Percentiles rank a stretch among this genome's conserved stretches.
Conservation (phyloP, 352 stramenopile genomes). For the Phytophthora idaei region DNA sequence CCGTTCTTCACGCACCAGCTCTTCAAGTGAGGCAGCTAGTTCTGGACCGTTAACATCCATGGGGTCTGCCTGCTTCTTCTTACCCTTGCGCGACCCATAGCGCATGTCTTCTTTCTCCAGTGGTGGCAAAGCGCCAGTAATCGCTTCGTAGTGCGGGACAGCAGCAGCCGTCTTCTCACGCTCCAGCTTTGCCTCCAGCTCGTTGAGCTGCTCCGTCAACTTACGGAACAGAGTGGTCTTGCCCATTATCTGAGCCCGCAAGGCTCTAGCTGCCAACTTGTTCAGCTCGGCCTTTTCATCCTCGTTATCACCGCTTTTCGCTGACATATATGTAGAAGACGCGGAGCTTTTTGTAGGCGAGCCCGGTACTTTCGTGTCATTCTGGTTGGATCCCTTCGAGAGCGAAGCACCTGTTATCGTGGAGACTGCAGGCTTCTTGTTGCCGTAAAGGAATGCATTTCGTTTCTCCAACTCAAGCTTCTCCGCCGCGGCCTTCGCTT, state of each 20-base stretch:
- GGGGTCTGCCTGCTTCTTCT: conserved; percentile 49
- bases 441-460: conserved; percentile 72
- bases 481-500: conserved; percentile 39
- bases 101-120: conserved; percentile 75
- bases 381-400: neutral
- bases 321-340: neutral
- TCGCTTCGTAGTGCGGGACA: conserved; percentile 67
- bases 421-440: conserved; percentile 8
- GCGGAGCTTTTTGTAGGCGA: conserved; percentile 12
- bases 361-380: neutral
- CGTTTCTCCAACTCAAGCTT: conserved; percentile 50
- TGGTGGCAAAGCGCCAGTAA: conserved; percentile 61
- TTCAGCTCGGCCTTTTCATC: conserved; percentile 66
- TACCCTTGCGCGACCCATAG: conserved; percentile 62
- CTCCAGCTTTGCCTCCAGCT: conserved; percentile 72
- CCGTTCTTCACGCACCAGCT: conserved; percentile 81
- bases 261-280: conserved; percentile 76
- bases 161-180: conserved; percentile 41
- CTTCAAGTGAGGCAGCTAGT: conserved; percentile 56
- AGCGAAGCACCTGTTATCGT: neutral
- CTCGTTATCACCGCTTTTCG: conserved; percentile 10
- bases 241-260: conserved; percentile 85
- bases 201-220: conserved; percentile 80
- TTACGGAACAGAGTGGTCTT: conserved; percentile 76
- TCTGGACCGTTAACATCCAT: conserved; percentile 25